Base-by-base conservation (phyloP, 2,329 filamentous ascomycete species). In the Blumeriella jaapii region DNA sequence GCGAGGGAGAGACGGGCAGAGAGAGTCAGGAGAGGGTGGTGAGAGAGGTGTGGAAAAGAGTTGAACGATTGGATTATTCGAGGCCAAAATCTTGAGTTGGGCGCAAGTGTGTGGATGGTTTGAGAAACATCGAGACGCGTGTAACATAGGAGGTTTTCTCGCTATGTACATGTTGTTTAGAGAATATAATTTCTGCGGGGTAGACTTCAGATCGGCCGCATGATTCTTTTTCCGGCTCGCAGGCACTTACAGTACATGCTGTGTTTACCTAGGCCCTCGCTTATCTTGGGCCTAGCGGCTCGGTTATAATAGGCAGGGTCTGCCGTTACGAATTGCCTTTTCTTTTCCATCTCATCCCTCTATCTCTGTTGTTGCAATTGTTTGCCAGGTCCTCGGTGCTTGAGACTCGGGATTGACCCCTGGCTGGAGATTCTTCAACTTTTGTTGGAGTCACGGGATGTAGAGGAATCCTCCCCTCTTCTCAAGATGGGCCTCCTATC, bases 41-140 rank as follows among this genome's bases (percentile, higher is more conserved):
- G 2, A 63, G 79, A 27, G 79, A 83, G 49, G 75, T 82, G 1
- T 86, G 82, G 81, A 69, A 68, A 45, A 65, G 81, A 20, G 80
- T 84, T 5, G 61, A 69, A 32, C 59, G 65, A 9, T 57, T 86
- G 36, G 74, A 83, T 47, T 86, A 85, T 52, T 60, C 61, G 15
- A 64, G 81, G 13, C 80, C 78, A 1, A 77, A 77, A 1, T 67
- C 61, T 33, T 72, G 22, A 38, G 19, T 8, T 8, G n/a, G n/a
- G n/a, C n/a, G n/a, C n/a, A n/a, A n/a, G n/a, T n/a, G n/a, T n/a
- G n/a, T n/a, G n/a, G n/a, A n/a, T n/a, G n/a, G n/a, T n/a, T n/a
- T n/a, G n/a, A n/a, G n/a, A n/a, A n/a, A n/a, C n/a, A n/a, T n/a
- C n/a, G n/a, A n/a, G n/a, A n/a, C n/a, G n/a, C n/a, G n/a, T n/a